These are phyloP conservation scores for Collybiopsis luxurians DNA, from an alignment of 768 basidiomycete genomes.

Conservation along the genomic window DNA sequence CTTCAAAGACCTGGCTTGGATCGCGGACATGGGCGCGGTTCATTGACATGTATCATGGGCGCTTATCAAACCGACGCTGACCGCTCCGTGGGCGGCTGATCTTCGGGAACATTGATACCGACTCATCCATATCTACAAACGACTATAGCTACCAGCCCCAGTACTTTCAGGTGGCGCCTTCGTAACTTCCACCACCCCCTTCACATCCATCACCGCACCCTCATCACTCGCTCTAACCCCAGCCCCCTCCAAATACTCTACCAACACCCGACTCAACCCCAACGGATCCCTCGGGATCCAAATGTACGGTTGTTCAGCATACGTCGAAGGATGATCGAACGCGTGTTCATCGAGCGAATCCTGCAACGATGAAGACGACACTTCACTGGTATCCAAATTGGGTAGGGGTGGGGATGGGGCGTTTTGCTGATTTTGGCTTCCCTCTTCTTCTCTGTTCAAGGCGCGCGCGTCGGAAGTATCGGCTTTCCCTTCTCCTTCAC, in stretches of 20 bases:
- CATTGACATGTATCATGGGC: no score
- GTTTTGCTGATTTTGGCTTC: no score
- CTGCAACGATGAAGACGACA: background rate
- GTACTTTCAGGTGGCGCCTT: slow-evolving; percentile 32
- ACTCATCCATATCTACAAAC: no score
- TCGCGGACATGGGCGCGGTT: no score
- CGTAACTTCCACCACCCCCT: slow-evolving; percentile 42
- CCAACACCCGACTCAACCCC: slow-evolving; percentile 38
- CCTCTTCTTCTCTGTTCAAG: no score
- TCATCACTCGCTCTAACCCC: slow-evolving; percentile 44
- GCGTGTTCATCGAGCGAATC: slow-evolving; percentile 34
- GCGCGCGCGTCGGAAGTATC: no score
- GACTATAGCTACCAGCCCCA: no score
- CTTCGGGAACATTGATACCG: no score
- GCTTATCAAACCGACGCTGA: no score
- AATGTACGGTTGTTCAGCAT: slow-evolving; percentile 43
- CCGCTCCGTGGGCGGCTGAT: no score
- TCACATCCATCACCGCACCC: slow-evolving; percentile 41
- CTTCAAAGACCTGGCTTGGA: no score
- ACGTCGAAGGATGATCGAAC: slow-evolving; percentile 47
- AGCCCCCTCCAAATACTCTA: slow-evolving; percentile 31
- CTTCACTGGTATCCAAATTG: slow-evolving; percentile 15
- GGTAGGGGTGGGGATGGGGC: slow-evolving; percentile 13
- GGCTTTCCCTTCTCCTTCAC: no score
- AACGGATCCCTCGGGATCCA: slow-evolving; percentile 44